These are phyloP conservation scores for Pseudocercospora eumusae DNA, from an alignment of 2,329 filamentous ascomycete species.

Conservation along the genomic window DNA sequence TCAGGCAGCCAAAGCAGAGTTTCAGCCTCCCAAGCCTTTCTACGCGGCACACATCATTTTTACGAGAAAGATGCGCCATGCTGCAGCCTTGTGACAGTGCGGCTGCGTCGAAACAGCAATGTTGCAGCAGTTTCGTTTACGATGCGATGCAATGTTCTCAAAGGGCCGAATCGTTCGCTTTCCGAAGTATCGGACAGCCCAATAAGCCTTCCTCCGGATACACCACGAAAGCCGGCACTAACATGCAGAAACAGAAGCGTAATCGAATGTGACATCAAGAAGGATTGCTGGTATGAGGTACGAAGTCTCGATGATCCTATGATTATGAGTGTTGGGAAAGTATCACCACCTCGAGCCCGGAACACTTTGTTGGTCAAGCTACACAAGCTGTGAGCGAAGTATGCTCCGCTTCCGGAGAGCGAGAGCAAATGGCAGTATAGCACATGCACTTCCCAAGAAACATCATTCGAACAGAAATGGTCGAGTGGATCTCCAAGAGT, in stretches of 20 bases:
- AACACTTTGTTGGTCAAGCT: slow-evolving; percentile 7
- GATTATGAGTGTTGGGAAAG: background rate
- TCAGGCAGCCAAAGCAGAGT: slow-evolving; percentile 3
- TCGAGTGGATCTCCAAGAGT: background rate
- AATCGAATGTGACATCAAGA: background rate
- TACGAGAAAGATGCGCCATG: background rate
- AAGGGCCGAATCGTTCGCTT: background rate
- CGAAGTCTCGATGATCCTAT: background rate
- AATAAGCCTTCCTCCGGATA: background rate
- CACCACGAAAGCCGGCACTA: slow-evolving; percentile 17
- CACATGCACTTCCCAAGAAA: background rate
- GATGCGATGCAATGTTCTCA: background rate
- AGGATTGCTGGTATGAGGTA: background rate
- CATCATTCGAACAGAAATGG: background rate
- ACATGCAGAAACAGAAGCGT: slow-evolving; percentile 23
- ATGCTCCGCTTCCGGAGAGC: background rate
- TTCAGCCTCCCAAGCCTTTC: slow-evolving; percentile 8
- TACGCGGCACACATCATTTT: slow-evolving; percentile 13
- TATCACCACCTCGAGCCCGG: slow-evolving; percentile 10
- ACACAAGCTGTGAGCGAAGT: slow-evolving; percentile 8
- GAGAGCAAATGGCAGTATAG: background rate
- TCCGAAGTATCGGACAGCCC: background rate
- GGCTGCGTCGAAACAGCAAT: background rate
- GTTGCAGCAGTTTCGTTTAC: background rate
- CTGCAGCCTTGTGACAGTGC: slow-evolving; percentile 3